Percentiles rank a stretch among this genome's conserved stretches.
These are phyloP conservation scores for Cydonia oblonga DNA, from an alignment of 331 rosid species.

Conservation along the genomic window DNA sequence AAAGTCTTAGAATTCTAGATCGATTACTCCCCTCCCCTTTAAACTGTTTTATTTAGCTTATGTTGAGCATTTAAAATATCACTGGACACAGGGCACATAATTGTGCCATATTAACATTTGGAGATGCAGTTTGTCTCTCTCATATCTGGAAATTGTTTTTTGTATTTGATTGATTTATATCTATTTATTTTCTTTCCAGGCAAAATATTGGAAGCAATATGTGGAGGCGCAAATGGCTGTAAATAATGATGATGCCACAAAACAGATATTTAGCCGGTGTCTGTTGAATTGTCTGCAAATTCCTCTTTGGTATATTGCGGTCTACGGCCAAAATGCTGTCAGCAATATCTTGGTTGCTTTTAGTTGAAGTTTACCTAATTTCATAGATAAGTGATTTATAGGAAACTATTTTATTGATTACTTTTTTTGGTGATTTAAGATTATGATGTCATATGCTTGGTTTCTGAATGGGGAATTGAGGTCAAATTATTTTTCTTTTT, in stretches of 20 bases:
- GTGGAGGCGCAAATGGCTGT: slow-evolving; percentile 86
- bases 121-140: not conserved
- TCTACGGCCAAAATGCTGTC: slow-evolving; percentile 1
- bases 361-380: not conserved
- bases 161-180: not conserved
- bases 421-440: not conserved
- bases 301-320: slow-evolving; percentile 70
- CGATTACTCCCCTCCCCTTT: not conserved
- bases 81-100: not conserved
- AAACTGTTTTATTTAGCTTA: not conserved
- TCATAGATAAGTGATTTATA: not conserved
- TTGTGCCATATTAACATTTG: not conserved
- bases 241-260: slow-evolving; percentile 78
- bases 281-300: slow-evolving; percentile 77
- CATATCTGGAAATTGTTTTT: not conserved
- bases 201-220: slow-evolving; percentile 95
- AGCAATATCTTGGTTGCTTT: slow-evolving; percentile 4
- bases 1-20: not conserved
- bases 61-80: not conserved
- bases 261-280: slow-evolving; percentile 90
- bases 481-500: not conserved
- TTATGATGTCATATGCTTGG: not conserved
- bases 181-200: slow-evolving; percentile 34
- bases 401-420: not conserved
- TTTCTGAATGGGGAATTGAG: not conserved